Evolutionary conservation across 805 yeast genomes (phyloP).

Genomic region (Lachancea cidri): DNA sequence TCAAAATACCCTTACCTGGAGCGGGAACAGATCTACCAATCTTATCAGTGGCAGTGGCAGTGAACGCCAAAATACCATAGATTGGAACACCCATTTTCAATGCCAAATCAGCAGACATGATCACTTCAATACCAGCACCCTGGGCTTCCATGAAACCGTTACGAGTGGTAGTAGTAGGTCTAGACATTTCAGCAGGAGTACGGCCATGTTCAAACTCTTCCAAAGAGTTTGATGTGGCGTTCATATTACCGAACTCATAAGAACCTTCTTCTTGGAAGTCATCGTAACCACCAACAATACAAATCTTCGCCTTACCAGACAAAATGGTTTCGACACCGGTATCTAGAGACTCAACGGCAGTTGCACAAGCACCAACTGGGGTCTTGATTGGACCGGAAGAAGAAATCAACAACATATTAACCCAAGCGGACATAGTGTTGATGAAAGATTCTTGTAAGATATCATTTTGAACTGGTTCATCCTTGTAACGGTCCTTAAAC

Average conservation of each 20-base stretch:
- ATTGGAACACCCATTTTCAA: slow-evolving; percentile 98
- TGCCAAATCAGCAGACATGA: slow-evolving; percentile 94
- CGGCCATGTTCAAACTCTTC: slow-evolving; percentile 93
- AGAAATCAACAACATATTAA: slow-evolving; percentile 92
- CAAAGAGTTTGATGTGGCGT: slow-evolving; percentile 88
- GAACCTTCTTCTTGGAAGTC: slow-evolving; percentile 99
- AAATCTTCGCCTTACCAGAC: slow-evolving; percentile 91
- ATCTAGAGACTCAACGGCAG: slow-evolving; percentile 96
- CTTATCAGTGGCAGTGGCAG: slow-evolving; percentile 97
- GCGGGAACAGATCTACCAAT: slow-evolving; percentile 99
- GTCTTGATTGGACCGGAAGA: slow-evolving; percentile 99
- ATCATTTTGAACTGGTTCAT: slow-evolving; percentile 94
- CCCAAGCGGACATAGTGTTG: slow-evolving; percentile 99
- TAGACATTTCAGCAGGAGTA: slow-evolving; percentile 97
- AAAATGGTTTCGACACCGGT: slow-evolving; percentile 91
- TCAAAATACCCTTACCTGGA: slow-evolving; percentile 99
- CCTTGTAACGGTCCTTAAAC: slow-evolving; percentile 93
- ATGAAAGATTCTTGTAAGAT: slow-evolving; percentile 96
- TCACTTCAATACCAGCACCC: slow-evolving; percentile 97
- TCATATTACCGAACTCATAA: slow-evolving; percentile 97
- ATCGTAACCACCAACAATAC: slow-evolving; percentile 98
- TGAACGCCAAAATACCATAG: slow-evolving; percentile 88
- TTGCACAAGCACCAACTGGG: slow-evolving; percentile 99
- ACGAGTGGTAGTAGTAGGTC: slow-evolving; percentile 96
- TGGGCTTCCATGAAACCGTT: slow-evolving; percentile 99